phyloP scores from a whole-genome alignment of 2,329 filamentous ascomycete species.

The Ascochyta pisi region DNA sequence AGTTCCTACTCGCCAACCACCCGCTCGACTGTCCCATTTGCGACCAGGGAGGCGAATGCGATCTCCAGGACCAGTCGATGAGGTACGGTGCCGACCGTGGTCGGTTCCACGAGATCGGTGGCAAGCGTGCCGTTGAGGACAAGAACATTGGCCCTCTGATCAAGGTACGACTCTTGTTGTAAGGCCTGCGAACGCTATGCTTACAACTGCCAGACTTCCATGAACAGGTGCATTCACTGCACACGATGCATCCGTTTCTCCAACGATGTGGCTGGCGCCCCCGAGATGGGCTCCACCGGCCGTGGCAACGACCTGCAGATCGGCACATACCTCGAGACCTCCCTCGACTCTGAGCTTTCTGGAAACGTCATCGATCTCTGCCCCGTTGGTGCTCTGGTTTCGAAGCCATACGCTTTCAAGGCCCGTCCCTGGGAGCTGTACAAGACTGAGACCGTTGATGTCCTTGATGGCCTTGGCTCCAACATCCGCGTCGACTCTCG shows the following conservation, averaged over 20 bases:
- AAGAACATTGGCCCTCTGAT: conserved; percentile 98
- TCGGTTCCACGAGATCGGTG: conserved; percentile 92
- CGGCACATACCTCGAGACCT: conserved; percentile 94
- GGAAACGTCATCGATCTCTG: conserved; percentile 98
- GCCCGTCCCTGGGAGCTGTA: conserved; percentile 97
- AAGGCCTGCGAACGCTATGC: conserved; percentile 13
- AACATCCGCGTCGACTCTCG: conserved; percentile 94
- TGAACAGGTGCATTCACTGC: conserved; percentile 99
- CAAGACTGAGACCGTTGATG: conserved; percentile 94
- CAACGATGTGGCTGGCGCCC: conserved; percentile 95
- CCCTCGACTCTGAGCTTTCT: conserved; percentile 91
- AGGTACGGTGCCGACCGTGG: conserved; percentile 95
- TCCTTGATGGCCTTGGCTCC: conserved; percentile 89
- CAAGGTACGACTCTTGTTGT: conserved; percentile 62
- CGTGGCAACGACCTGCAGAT: conserved; percentile 98
- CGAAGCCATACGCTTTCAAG: conserved; percentile 97
- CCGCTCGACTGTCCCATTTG: conserved; percentile 96
- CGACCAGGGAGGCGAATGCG: conserved; percentile 98
- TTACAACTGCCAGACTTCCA: conserved; percentile 72
- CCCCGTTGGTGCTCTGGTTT: conserved; percentile 94
- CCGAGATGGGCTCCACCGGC: conserved; percentile 91
- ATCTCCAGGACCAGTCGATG: conserved; percentile 99
- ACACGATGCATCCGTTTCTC: conserved; percentile 97
- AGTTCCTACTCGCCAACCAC: conserved; percentile 96
- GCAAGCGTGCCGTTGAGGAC: conserved; percentile 98